phyloP scores from a whole-genome alignment of 108 stramenopile genomes.

The Asterionellopsis glacialis region DNA sequence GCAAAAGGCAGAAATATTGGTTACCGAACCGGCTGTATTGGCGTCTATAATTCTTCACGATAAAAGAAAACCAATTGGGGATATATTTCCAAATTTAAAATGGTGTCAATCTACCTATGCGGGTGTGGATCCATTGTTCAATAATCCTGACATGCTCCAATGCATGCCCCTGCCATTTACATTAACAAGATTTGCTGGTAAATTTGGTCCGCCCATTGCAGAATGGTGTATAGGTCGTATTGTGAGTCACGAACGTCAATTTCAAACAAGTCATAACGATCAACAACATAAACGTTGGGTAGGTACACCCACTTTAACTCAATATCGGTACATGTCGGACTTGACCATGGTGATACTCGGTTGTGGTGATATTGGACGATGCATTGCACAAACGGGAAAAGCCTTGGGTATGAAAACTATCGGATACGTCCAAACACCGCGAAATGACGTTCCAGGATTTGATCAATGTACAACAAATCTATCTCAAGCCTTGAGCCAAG shows the following conservation, averaged over 20 bases:
- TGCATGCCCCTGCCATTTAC: constrained; percentile 12
- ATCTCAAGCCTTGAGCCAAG: constrained; percentile 22
- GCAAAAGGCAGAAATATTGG: constrained; percentile 30
- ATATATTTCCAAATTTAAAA: constrained; percentile 19
- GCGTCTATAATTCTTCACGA: constrained; percentile 22
- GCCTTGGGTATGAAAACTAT: constrained; percentile 42
- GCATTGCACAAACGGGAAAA: constrained; percentile 32
- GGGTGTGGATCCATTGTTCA: constrained; percentile 38
- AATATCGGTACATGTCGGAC: constrained; percentile 42
- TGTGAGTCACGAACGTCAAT: constrained; percentile 45
- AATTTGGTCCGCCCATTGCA: constrained; percentile 49
- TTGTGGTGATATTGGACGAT: constrained; percentile 49
- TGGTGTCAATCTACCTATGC: constrained; percentile 57
- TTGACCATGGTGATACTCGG: constrained; percentile 39
- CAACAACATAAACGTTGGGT: constrained; percentile 35
- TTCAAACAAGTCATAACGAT: constrained; percentile 23
- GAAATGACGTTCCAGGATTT: constrained; percentile 7
- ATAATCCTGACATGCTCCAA: neutral
- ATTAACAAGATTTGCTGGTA: constrained; percentile 49
- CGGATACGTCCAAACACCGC: constrained; percentile 21
- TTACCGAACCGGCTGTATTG: constrained; percentile 42
- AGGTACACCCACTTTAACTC: constrained; percentile 20
- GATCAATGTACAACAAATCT: constrained; percentile 32
- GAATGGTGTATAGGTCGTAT: constrained; percentile 54
- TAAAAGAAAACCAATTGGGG: neutral